These are phyloP conservation scores for Trichocladium antarcticum DNA, from an alignment of 495 filamentous ascomycete genomes.

Conservation along the genomic window DNA sequence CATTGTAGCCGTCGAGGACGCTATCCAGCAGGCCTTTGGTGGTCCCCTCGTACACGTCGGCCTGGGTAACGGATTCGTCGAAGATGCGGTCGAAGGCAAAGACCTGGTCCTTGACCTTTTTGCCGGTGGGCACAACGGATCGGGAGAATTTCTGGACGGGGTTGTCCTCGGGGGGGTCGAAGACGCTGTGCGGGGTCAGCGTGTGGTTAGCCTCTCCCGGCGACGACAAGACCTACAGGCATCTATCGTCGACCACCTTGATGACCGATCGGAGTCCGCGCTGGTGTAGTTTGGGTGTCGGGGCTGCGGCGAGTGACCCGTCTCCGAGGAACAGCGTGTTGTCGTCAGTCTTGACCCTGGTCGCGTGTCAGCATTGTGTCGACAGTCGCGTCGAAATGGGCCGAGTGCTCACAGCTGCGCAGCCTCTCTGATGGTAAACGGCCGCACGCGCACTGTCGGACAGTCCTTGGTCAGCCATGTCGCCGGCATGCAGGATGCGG, in stretches of 20 bases:
- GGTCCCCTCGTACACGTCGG: conserved; percentile 91
- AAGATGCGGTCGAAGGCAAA: conserved; percentile 96
- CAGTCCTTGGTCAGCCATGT: conserved; percentile 3
- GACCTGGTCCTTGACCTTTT: conserved; percentile 93
- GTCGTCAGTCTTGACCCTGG: conserved; percentile 68
- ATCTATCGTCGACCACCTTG: conserved; percentile 92
- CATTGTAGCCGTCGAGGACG: conserved; percentile 96
- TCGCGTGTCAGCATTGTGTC: conserved; percentile 12
- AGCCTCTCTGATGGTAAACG: conserved; percentile 74
- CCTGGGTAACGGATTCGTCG: conserved; percentile 87
- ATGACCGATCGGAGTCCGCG: conserved; percentile 85
- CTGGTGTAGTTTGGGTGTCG: conserved; percentile 70
- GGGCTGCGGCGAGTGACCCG: conserved; percentile 76
- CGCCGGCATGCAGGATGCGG: not conserved
- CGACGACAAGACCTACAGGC: conserved; percentile 56
- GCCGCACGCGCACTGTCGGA: conserved; percentile 71
- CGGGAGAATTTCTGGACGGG: conserved; percentile 84
- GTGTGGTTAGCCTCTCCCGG: not conserved
- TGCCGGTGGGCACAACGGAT: conserved; percentile 72
- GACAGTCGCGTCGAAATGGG: not conserved
- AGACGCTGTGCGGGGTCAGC: conserved; percentile 52
- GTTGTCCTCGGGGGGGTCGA: conserved; percentile 95
- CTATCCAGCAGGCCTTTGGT: conserved; percentile 82
- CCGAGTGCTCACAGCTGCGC: conserved; percentile 45
- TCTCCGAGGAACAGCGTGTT: conserved; percentile 87